Conservation (phyloP, 176 grass and related monocot species). For the Stipa capillata region DNA sequence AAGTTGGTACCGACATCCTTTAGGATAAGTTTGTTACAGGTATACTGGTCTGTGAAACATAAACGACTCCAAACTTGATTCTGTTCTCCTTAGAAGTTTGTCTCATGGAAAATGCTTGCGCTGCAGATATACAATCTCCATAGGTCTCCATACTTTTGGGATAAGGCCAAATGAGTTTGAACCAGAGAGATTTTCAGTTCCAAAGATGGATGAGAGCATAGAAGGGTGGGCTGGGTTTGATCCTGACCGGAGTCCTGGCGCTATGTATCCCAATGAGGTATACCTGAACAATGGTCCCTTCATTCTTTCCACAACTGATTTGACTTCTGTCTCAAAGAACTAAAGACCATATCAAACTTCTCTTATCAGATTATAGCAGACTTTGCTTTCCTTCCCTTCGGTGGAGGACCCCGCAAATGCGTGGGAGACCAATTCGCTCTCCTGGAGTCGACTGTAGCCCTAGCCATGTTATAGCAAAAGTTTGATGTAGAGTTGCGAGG, state of each 20-base stretch:
- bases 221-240: slow-evolving; percentile 94
- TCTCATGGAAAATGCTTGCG: slow-evolving; percentile 1
- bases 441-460: slow-evolving; percentile 64
- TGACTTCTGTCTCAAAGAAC: background rate
- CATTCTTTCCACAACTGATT: background rate
- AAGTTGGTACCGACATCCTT: background rate
- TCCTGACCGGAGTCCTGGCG: slow-evolving; percentile 62
- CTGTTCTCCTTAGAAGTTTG: background rate
- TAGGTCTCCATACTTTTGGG: slow-evolving; percentile 91
- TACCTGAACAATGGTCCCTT: background rate
- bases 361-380: slow-evolving; percentile 71
- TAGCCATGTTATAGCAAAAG: slow-evolving; percentile 64
- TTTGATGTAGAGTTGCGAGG: slow-evolving; percentile 80
- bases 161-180: slow-evolving; percentile 80
- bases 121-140: slow-evolving; percentile 88
- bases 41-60: background rate
- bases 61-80: background rate
- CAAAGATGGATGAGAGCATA: slow-evolving; percentile 60
- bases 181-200: slow-evolving; percentile 77
- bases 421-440: slow-evolving; percentile 88
- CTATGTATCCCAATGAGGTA: slow-evolving; percentile 96
- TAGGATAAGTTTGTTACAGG: background rate
- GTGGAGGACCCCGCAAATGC: slow-evolving; percentile 81
- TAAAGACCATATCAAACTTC: background rate
- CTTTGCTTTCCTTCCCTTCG: slow-evolving; percentile 90